Conservation (phyloP, 495 filamentous ascomycete species). For the Staphylotrichum tortipilum region DNA sequence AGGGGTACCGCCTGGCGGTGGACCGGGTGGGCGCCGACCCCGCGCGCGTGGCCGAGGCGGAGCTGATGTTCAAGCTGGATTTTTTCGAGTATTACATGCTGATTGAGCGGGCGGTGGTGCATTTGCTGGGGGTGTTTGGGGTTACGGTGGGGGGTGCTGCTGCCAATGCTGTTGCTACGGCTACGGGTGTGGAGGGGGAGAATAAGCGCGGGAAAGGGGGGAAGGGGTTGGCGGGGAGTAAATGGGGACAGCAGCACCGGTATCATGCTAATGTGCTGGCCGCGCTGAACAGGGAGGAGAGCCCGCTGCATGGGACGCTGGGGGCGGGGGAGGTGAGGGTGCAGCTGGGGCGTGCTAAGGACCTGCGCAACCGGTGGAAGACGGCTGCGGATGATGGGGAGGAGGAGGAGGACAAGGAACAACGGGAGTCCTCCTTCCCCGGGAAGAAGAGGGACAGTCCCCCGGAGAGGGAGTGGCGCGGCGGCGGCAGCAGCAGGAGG, state of each 20-base stretch:
- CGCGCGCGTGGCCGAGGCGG: conserved; percentile 27
- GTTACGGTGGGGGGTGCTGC: conserved; percentile 31
- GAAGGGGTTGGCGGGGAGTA: not conserved
- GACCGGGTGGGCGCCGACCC: conserved; percentile 18
- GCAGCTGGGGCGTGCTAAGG: conserved; percentile 52
- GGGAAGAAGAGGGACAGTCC: too few relatives aligned
- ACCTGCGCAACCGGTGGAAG: conserved; percentile 61
- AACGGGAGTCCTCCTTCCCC: too few relatives aligned
- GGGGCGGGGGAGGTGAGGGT: conserved; percentile 38
- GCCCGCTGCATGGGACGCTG: conserved; percentile 45
- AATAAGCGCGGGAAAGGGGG: not conserved
- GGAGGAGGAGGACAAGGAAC: not conserved
- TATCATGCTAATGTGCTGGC: conserved; percentile 59
- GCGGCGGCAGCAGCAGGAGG: too few relatives aligned
- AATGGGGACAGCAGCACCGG: conserved; percentile 27
- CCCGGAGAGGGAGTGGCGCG: conserved; percentile 16
- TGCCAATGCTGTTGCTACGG: not conserved
- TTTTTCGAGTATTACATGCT: conserved; percentile 64
- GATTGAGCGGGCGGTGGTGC: conserved; percentile 55
- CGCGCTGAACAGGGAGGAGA: conserved; percentile 40
- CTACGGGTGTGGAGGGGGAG: not conserved
- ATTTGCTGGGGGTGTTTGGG: conserved; percentile 49
- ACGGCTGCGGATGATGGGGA: conserved; percentile 40
- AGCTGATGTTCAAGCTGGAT: conserved; percentile 63
- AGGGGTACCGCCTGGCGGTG: conserved; percentile 43